Evolutionary conservation across 202 grass and related monocot species (phyloP), one percentile per base, ranked within the genome.

Genomic region (Schoenoplectus tabernaemontani): DNA sequence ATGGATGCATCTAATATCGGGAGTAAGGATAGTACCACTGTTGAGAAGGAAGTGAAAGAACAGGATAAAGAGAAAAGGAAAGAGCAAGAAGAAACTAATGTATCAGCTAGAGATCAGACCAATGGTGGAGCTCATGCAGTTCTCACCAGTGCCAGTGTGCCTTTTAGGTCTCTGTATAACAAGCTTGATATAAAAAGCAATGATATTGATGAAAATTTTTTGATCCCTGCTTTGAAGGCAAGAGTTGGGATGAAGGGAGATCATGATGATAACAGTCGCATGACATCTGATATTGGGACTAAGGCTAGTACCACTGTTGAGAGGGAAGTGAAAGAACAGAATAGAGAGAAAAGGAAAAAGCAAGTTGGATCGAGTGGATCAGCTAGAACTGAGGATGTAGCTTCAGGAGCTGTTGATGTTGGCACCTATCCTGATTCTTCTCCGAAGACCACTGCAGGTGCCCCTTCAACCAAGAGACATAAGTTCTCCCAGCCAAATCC

Each of bases 111-210:
- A 80, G 83, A 89, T 50, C 80, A 75, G 66, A 74, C 65, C 71
- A 51, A 50, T 22, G 26, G 59, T 60, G 34, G 64, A 87, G 59
- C 22, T 33, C 44, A 56, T 20, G 8, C 43, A 23, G n/a, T 48
- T 33, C 8, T 7, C 34, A 58, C 57, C 43, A 80, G 60, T 66
- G 53, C n/a, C n/a, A n/a, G n/a, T n/a, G n/a, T 77, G 41, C 51
- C 83, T 76, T 77, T 86, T 63, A 81, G 86, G 85, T 97, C 90
- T 62, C 81, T 34, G 30, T 87, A 85, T 82, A 85, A 65, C 48
- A 97, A 83, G 79, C 66, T 83, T 79, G 84, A 91, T 59, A 83
- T 89, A 47, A 85, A n/a, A n/a, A n/a, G 86, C 82, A 93, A 83
- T 71, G 90, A 89, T 80, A 79, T 82, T 32, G 88, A 62, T 68